These are phyloP conservation scores for Ascocoryne sarcoides DNA, from an alignment of 2,329 filamentous ascomycete species.

Conservation along the genomic window DNA sequence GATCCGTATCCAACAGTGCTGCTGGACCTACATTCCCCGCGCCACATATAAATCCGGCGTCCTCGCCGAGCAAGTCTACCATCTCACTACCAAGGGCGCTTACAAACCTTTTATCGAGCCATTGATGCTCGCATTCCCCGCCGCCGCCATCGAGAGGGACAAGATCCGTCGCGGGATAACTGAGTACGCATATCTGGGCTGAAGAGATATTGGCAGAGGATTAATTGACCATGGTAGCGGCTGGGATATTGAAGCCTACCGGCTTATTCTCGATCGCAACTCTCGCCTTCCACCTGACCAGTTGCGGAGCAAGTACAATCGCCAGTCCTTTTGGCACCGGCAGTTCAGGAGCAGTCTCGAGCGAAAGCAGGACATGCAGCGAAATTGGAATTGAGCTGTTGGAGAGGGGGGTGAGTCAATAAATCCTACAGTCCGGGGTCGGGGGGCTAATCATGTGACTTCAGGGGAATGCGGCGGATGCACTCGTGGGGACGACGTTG, in stretches of 20 bases:
- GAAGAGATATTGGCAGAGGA: too few species aligned
- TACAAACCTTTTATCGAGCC: neutral
- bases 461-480: constrained; percentile 66
- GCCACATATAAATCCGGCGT: neutral
- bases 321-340: constrained; percentile 1
- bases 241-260: neutral
- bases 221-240: neutral
- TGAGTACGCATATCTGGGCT: neutral
- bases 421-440: neutral
- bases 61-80: neutral
- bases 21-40: neutral
- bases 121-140: neutral
- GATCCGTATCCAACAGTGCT: neutral
- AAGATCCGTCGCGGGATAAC: neutral
- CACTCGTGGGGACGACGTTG: constrained; percentile 63
- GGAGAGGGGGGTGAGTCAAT: constrained; percentile 34
- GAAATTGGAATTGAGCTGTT: constrained; percentile 42
- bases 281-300: neutral
- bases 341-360: constrained; percentile 40
- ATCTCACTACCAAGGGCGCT: neutral
- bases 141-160: neutral
- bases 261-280: neutral
- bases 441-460: constrained; percentile 10
- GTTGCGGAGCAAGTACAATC: neutral
- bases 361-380: constrained; percentile 44